Evolutionary conservation across 768 basidiomycete genomes (phyloP).

Genomic region (Panellus pusillus): DNA sequence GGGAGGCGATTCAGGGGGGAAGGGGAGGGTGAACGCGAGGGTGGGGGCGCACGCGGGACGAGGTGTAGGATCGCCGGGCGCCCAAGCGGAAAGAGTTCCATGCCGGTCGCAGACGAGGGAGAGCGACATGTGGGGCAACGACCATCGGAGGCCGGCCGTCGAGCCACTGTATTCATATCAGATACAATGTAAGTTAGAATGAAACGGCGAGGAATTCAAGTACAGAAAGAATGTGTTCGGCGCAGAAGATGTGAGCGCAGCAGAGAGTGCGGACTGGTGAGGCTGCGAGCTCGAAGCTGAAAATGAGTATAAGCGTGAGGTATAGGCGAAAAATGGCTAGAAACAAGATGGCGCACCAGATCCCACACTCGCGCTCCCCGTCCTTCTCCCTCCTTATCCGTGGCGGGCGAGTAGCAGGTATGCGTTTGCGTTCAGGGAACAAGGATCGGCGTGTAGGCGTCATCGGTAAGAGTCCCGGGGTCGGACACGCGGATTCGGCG

Average conservation of each 20-base stretch:
- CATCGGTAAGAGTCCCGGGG: too few relatives aligned
- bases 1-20: background rate
- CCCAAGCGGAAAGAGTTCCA: slow-evolving; percentile 1
- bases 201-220: background rate
- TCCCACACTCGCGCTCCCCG: slow-evolving; percentile 6
- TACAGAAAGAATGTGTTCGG: slow-evolving; percentile 3
- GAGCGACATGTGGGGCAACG: background rate
- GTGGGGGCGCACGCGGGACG: slow-evolving; percentile 5
- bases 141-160: background rate
- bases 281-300: slow-evolving; percentile 6
- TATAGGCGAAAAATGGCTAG: background rate
- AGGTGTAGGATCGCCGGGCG: background rate
- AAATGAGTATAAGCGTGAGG: background rate
- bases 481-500: too few relatives aligned
- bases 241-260: slow-evolving; percentile 10
- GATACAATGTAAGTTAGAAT: too few relatives aligned
- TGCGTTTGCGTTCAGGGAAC: background rate
- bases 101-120: background rate
- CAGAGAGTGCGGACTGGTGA: slow-evolving; percentile 1
- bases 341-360: slow-evolving; percentile 3
- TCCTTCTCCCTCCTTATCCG: background rate
- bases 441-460: background rate
- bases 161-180: background rate
- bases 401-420: background rate
- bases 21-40: background rate